Percentiles rank a stretch among this genome's conserved stretches.
Conservation (phyloP, 1,284 basidiomycete genomes). For the Nidula niveotomentosa region DNA sequence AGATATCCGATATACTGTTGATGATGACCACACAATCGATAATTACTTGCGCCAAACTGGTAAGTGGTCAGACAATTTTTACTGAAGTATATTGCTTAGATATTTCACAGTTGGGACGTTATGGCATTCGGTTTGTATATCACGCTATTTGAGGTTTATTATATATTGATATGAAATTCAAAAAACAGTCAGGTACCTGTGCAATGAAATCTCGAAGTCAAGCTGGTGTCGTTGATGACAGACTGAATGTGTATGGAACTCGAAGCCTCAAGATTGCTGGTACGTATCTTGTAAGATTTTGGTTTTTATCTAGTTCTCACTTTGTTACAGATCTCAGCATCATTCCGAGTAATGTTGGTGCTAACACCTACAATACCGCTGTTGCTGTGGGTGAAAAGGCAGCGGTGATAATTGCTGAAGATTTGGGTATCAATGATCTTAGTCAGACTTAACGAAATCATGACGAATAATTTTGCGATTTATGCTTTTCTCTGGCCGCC, state of each 20-base stretch:
- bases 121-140: conserved; percentile 47
- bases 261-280: conserved; percentile 56
- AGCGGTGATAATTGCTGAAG: conserved; percentile 43
- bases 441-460: too few relatives aligned
- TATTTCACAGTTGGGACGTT: conserved; percentile 41
- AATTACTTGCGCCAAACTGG: conserved; percentile 28
- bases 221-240: conserved; percentile 62
- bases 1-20: conserved; percentile 49
- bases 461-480: too few relatives aligned
- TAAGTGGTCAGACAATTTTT: conserved; percentile 2
- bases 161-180: neutral
- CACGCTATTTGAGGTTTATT: conserved; percentile 15
- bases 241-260: conserved; percentile 64
- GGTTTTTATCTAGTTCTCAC: neutral
- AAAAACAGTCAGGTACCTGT: conserved; percentile 56
- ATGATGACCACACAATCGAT: conserved; percentile 57
- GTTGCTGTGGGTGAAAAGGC: conserved; percentile 50
- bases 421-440: conserved; percentile 31
- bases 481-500: too few relatives aligned
- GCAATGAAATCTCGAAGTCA: conserved; percentile 60
- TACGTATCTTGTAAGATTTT: conserved; percentile 3
- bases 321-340: conserved; percentile 39
- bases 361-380: conserved; percentile 51
- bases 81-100: neutral
- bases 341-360: conserved; percentile 42